phyloP scores from a whole-genome alignment of 1,139 yeast species.

The Lodderomyces elongisporus region DNA sequence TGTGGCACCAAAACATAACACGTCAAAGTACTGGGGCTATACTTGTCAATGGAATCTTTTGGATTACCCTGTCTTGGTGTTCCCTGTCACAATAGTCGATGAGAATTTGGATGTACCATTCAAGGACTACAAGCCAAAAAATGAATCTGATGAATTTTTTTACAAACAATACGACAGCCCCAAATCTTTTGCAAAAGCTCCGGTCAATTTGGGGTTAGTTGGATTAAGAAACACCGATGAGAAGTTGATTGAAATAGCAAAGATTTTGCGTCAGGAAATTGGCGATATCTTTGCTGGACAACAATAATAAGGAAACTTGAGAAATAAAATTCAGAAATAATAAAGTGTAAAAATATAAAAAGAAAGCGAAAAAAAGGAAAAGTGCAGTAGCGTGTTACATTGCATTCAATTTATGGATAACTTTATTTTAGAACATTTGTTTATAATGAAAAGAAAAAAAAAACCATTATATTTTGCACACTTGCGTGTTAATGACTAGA shows the following conservation, averaged over 20 bases:
- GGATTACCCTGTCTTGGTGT: slow-evolving; percentile 20
- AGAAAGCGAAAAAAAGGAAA: no score
- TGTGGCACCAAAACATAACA: slow-evolving; percentile 18
- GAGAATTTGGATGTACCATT: slow-evolving; percentile 13
- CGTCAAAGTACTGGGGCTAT: slow-evolving; percentile 21
- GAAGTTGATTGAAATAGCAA: slow-evolving; percentile 15
- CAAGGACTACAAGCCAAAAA: slow-evolving; percentile 10
- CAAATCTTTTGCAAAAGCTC: slow-evolving; percentile 15
- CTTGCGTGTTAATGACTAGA: no score
- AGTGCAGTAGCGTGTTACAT: no score
- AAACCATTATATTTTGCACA: no score
- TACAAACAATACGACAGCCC: slow-evolving; percentile 15
- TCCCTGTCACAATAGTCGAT: slow-evolving; percentile 19
- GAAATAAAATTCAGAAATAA: no score
- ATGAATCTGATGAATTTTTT: slow-evolving; percentile 12
- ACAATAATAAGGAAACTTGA: no score
- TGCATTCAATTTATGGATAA: no score
- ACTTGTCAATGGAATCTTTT: slow-evolving; percentile 20
- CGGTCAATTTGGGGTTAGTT: slow-evolving; percentile 15
- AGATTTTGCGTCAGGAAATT: slow-evolving; percentile 7
- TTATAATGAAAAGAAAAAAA: no score
- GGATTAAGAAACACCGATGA: slow-evolving; percentile 20
- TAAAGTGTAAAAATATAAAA: no score
- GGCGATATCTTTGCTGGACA: slow-evolving; percentile 7
- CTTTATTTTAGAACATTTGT: no score